Conservation (phyloP, 176 grass and related monocot species). For the Ananas comosus region DNA sequence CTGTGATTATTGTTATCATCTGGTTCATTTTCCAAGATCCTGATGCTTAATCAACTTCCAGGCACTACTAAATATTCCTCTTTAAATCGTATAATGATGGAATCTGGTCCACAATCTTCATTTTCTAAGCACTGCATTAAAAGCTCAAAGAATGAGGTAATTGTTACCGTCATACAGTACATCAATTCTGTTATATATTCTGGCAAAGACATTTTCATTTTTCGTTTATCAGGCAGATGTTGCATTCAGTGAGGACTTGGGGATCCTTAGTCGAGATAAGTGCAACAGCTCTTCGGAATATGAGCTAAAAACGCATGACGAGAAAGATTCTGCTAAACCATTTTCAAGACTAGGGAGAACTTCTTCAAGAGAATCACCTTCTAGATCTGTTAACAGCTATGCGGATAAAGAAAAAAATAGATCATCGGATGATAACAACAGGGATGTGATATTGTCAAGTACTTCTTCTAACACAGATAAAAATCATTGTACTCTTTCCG, state of each 20-base stretch:
- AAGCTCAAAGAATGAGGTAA: conserved; percentile 34
- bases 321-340: conserved; percentile 22
- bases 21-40: conserved; percentile 4
- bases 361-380: conserved; percentile 32
- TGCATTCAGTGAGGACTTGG: conserved; percentile 32
- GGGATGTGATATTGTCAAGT: conserved; percentile 7
- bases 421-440: conserved; percentile 18
- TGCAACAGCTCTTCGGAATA: conserved; percentile 23
- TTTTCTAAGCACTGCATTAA: conserved; percentile 25
- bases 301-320: conserved; percentile 27
- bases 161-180: conserved; percentile 7
- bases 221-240: conserved; percentile 51
- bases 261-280: conserved; percentile 7
- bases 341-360: conserved; percentile 17
- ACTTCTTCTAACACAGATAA: conserved; percentile 4
- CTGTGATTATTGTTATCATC: conserved; percentile 2
- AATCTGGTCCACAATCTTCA: conserved; percentile 31
- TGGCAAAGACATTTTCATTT: conserved; percentile 38
- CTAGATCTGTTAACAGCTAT: conserved; percentile 24
- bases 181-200: conserved; percentile 13
- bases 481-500: conserved; percentile 23
- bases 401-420: conserved; percentile 31
- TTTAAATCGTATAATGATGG: conserved; percentile 26
- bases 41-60: conserved; percentile 11
- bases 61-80: conserved; percentile 28